These are phyloP conservation scores for Penicillium capsulatum DNA, from an alignment of 2,329 filamentous ascomycete species.

Conservation along the genomic window DNA sequence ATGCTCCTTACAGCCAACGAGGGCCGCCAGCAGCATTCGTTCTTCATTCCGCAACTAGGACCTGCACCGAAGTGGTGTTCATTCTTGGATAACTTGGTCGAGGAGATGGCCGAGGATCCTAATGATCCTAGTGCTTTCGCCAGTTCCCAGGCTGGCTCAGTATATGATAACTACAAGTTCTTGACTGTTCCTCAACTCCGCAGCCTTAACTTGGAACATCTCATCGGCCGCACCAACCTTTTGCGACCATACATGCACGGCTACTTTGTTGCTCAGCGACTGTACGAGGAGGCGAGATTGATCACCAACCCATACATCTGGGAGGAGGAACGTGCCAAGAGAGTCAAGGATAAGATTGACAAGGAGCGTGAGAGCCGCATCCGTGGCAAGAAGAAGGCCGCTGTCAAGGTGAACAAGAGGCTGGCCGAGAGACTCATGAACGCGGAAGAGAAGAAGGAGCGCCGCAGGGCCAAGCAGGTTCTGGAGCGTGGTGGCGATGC, in stretches of 20 bases:
- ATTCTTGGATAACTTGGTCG: constrained; percentile 94
- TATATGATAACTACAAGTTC: constrained; percentile 99
- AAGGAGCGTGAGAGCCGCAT: constrained; percentile 96
- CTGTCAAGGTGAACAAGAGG: constrained; percentile 77
- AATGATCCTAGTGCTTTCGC: constrained; percentile 57
- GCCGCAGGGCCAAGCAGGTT: constrained; percentile 42
- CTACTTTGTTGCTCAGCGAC: constrained; percentile 90
- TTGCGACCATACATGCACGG: constrained; percentile 98
- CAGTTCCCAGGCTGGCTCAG: constrained; percentile 56
- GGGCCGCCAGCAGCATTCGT: constrained; percentile 88
- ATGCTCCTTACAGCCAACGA: constrained; percentile 98
- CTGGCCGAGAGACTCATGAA: constrained; percentile 60
- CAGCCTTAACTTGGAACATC: constrained; percentile 77
- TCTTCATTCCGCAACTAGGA: constrained; percentile 90
- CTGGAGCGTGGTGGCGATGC: constrained; percentile 57
- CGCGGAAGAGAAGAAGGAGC: constrained; percentile 55
- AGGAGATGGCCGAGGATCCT: constrained; percentile 89
- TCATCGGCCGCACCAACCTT: constrained; percentile 84
- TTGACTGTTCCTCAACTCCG: constrained; percentile 82
- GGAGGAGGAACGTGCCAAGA: constrained; percentile 87
- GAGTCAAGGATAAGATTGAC: constrained; percentile 90
- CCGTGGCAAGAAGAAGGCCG: constrained; percentile 85
- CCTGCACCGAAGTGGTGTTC: constrained; percentile 93
- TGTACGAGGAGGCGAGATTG: constrained; percentile 91
- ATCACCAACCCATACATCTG: constrained; percentile 92